Conservation (phyloP, 345 rosid genomes). For the Linum usitatissimum region DNA sequence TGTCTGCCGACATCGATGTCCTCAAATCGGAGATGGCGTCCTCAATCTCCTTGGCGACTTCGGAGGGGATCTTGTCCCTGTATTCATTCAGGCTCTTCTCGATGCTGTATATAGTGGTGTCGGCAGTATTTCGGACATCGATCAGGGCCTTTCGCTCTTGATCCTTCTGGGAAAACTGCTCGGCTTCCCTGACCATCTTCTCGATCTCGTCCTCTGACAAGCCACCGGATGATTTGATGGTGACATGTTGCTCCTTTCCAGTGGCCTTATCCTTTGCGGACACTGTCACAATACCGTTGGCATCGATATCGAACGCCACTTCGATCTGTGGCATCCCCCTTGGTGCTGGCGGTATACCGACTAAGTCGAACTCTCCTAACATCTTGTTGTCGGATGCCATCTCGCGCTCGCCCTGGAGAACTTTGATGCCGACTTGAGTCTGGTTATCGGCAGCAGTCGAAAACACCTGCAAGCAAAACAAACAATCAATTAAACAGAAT, state of each 20-base stretch:
- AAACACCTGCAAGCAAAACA: background rate
- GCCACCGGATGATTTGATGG: conserved; percentile 25
- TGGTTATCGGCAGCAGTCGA: conserved; percentile 2
- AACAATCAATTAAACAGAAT: background rate
- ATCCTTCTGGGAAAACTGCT: conserved; percentile 24
- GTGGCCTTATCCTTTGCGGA: conserved; percentile 23
- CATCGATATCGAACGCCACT: conserved; percentile 29
- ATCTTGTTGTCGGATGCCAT: conserved; percentile 6
- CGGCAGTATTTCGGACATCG: conserved; percentile 23
- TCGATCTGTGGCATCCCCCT: conserved; percentile 15
- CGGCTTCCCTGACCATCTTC: conserved; percentile 31
- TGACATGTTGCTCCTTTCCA: conserved; percentile 21
- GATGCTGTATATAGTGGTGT: conserved; percentile 23
- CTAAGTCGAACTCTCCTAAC: background rate
- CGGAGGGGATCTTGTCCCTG: conserved; percentile 24
- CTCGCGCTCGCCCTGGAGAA: conserved; percentile 1
- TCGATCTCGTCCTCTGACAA: conserved; percentile 27
- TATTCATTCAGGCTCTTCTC: conserved; percentile 29
- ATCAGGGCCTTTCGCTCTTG: conserved; percentile 25
- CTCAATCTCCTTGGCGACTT: conserved; percentile 24
- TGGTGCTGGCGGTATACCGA: background rate
- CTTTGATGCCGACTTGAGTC: conserved; percentile 6
- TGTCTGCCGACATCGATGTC: conserved; percentile 19
- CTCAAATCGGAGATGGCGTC: conserved; percentile 23
- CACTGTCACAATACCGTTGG: conserved; percentile 31